Conservation (phyloP, 768 basidiomycete species). For the Phaffia australis region DNA sequence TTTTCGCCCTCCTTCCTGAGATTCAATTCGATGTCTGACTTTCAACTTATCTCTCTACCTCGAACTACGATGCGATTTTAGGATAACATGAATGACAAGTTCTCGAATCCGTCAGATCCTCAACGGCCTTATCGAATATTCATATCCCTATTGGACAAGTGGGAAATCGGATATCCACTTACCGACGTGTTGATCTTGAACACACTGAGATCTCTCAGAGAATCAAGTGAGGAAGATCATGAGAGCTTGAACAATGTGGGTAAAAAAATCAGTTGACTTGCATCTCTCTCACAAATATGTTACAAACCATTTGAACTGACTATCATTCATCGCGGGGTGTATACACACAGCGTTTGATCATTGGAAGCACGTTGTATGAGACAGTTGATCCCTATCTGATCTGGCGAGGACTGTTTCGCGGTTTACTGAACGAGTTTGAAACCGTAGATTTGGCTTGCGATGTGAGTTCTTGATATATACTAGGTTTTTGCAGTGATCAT, state of each 20-base stretch:
- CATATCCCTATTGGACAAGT: constrained; percentile 87
- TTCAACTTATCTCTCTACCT: not conserved
- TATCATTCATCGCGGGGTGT: not conserved
- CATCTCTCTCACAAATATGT: not conserved
- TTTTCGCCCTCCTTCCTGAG: not conserved
- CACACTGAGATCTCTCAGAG: constrained; percentile 60
- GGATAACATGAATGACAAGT: too few species aligned
- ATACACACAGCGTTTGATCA: constrained; percentile 53
- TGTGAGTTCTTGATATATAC: constrained; percentile 10
- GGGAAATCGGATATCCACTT: constrained; percentile 78
- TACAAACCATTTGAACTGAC: not conserved
- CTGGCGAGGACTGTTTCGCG: constrained; percentile 63
- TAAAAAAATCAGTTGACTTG: not conserved
- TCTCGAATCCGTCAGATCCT: constrained; percentile 40
- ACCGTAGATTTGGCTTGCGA: not conserved
- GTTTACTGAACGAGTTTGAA: constrained; percentile 28
- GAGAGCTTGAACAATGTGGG: constrained; percentile 44
- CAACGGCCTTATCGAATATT: constrained; percentile 85
- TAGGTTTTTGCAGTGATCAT: not conserved
- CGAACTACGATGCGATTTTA: not conserved
- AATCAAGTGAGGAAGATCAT: constrained; percentile 41
- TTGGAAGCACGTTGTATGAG: constrained; percentile 79
- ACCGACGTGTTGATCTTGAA: constrained; percentile 71
- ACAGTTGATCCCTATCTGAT: constrained; percentile 62
- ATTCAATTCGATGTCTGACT: not conserved